Base-by-base conservation (phyloP, 78 protist genomes). In the Dictyostelium capitatum region DNA sequence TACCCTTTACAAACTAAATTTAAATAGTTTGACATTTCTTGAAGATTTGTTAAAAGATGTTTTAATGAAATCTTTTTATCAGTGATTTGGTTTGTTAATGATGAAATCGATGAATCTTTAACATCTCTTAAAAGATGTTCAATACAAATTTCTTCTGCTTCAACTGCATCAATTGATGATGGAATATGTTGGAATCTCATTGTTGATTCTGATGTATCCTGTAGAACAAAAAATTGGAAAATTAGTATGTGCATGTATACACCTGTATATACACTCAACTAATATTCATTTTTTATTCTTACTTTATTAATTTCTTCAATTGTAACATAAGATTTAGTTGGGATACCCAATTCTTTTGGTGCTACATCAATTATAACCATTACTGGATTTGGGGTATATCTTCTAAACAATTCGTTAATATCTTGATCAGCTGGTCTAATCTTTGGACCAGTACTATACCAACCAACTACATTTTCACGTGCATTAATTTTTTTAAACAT, bases 391-490 rank as follows among this genome's bases (percentile, higher is more conserved):
- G 95, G 91, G 11, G 91, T 75, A 79, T 96, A 98, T 75, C 95
- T 80, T 25, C 97, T 85, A 82, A 98, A 37, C 19, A 98, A 47
- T 47, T 98, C 97, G 96, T 98, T 91, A 80, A 99, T 97, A 7
- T 84, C 95, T 32, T 98, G 48, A 79, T 99, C 99, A 10, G 96
- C 82, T 17, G 97, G 72, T 65, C 98, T 46, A 43, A 99, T 96
- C 79, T 94, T 90, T 48, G 99, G 99, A 15, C 99, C 99, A 6
- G 99, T 97, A 77, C 97, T 95, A 94, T 99, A 99, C 99, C 99
- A 99, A 23, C 99, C 99, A 4, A 99, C 97, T 19, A 99, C 84
- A 57, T 70, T 80, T 59, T 98, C 99, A 65, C 97, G 53, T 6
- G 99, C 98, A 67, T 96, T 96, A 62, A 99, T 98, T 83, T 98